These are phyloP conservation scores for Trypanosoma avium DNA, from an alignment of 208 protist species.

Conservation along the genomic window DNA sequence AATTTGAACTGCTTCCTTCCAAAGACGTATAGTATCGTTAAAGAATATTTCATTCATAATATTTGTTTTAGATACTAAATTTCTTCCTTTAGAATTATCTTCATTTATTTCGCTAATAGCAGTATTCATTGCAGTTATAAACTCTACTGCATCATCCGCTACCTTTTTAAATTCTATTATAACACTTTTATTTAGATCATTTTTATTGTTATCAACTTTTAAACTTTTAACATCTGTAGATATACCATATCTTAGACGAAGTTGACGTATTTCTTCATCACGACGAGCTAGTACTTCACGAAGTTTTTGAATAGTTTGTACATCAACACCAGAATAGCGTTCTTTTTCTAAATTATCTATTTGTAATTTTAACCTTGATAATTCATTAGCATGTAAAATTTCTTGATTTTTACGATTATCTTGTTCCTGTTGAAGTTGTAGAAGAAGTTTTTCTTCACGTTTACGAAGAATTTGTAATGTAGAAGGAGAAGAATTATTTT, in stretches of 20 bases:
- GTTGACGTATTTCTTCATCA: conserved; percentile 20
- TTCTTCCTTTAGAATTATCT: background rate
- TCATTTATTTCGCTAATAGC: background rate
- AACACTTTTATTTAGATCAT: too few relatives aligned
- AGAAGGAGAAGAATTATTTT: background rate
- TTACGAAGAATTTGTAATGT: conserved; percentile 4
- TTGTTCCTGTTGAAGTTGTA: conserved; percentile 2
- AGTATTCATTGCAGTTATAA: conserved; percentile 1
- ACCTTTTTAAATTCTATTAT: background rate
- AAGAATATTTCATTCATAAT: background rate
- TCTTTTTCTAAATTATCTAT: background rate
- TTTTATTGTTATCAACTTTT: too few relatives aligned
- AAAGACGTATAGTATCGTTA: too few relatives aligned
- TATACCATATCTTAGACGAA: background rate
- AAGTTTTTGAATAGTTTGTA: background rate
- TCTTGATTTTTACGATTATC: background rate
- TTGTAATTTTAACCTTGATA: background rate
- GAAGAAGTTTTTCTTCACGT: conserved; percentile 5
- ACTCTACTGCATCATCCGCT: background rate
- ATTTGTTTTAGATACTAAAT: too few relatives aligned
- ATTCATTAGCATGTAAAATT: background rate
- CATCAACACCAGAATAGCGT: background rate
- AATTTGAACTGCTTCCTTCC: too few relatives aligned
- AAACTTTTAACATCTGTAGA: too few relatives aligned
- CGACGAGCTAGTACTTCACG: conserved; percentile 7